phyloP scores from a whole-genome alignment of 2,329 filamentous ascomycete genomes.

The Aspergillus sp. region DNA sequence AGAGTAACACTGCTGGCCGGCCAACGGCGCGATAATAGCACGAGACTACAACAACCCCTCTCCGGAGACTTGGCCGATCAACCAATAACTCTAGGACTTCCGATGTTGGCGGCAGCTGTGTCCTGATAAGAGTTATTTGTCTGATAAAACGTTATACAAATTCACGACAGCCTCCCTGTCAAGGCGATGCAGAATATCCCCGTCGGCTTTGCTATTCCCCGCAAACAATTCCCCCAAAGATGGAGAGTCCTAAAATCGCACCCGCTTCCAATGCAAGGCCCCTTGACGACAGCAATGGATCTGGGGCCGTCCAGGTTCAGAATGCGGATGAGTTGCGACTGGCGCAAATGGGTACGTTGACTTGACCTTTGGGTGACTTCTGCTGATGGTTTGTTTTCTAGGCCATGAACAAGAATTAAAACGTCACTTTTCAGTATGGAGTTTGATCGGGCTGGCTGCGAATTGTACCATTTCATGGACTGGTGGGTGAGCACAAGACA shows the following conservation, averaged over 20 bases:
- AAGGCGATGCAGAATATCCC: background rate
- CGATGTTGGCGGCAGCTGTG: background rate
- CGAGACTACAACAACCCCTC: constrained; percentile 1
- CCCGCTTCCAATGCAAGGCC: background rate
- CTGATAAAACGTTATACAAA: no score
- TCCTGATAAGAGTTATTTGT: background rate
- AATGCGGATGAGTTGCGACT: constrained; percentile 39
- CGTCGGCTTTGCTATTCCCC: background rate
- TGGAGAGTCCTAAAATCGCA: constrained; percentile 9
- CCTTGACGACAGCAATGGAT: background rate
- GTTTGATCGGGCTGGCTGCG: constrained; percentile 46
- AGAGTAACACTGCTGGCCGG: background rate
- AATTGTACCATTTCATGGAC: constrained; percentile 50
- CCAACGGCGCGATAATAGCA: background rate
- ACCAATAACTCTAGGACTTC: constrained; percentile 2
- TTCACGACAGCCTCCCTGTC: no score
- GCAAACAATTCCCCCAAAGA: constrained; percentile 1
- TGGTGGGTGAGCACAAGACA: constrained; percentile 16
- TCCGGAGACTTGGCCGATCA: constrained; percentile 6
- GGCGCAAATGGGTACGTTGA: constrained; percentile 40
- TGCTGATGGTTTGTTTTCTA: constrained; percentile 9
- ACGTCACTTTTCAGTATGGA: constrained; percentile 45
- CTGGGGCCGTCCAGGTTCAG: constrained; percentile 14
- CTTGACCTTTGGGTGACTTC: background rate
- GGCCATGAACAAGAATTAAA: constrained; percentile 48